phyloP scores from a whole-genome alignment of 176 grass and related monocot genomes.

The Cenchrus fungigraminus region DNA sequence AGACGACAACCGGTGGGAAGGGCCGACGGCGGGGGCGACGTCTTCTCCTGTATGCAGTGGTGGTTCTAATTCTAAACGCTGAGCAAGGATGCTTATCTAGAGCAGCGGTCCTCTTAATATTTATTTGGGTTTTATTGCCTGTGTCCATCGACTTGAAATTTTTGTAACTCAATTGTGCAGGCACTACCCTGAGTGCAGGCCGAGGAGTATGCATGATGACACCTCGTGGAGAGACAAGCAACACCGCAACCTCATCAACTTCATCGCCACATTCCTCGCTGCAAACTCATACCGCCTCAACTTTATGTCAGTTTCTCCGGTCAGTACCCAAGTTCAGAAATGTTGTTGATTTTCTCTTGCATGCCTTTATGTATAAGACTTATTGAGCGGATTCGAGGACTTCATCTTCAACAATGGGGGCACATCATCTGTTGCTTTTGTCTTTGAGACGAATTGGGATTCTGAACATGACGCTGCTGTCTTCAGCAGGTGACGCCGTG shows the following conservation, averaged over 20 bases:
- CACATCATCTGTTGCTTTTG: constrained; percentile 63
- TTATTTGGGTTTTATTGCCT: not conserved
- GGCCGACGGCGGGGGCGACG: too few species aligned
- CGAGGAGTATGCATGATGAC: constrained; percentile 86
- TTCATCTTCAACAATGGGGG: constrained; percentile 83
- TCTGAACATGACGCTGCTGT: constrained; percentile 54
- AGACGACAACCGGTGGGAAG: too few species aligned
- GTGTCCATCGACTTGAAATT: not conserved
- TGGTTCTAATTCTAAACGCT: not conserved
- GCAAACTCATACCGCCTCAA: constrained; percentile 77
- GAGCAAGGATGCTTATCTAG: not conserved
- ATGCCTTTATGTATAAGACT: not conserved
- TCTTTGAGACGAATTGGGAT: constrained; percentile 78
- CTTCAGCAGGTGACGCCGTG: constrained; percentile 55
- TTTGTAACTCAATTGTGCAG: not conserved
- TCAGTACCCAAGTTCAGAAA: constrained; percentile 18
- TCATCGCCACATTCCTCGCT: constrained; percentile 59
- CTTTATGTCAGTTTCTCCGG: constrained; percentile 65
- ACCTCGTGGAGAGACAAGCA: constrained; percentile 77
- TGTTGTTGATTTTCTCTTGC: not conserved
- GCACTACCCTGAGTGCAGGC: constrained; percentile 19
- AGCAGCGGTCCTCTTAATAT: not conserved
- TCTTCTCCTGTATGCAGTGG: not conserved
- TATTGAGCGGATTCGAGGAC: constrained; percentile 49
- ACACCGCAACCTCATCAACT: constrained; percentile 61